phyloP scores from a whole-genome alignment of 176 grass and related monocot species.

The Avena atlantica region DNA sequence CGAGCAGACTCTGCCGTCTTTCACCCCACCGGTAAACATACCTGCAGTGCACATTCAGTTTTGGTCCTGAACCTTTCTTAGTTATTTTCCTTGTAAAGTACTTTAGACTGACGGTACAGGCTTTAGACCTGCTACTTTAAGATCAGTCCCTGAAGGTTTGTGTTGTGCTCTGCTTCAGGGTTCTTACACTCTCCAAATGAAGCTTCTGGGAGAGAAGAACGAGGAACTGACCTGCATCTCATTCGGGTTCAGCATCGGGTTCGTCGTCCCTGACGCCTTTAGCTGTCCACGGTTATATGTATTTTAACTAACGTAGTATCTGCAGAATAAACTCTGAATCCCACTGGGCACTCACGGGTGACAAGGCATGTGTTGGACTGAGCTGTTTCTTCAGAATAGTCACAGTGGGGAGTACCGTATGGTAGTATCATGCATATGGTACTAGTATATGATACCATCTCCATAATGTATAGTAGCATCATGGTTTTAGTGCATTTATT shows the following conservation, averaged over 20 bases:
- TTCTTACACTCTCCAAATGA: conserved; percentile 85
- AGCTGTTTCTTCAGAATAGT: too few species aligned
- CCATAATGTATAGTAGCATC: too few species aligned
- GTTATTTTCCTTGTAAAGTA: not conserved
- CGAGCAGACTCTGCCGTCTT: conserved; percentile 51
- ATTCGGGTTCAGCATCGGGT: conserved; percentile 77
- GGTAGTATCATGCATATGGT: too few species aligned
- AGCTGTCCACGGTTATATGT: not conserved
- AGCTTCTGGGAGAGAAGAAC: conserved; percentile 47
- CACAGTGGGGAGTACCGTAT: too few species aligned
- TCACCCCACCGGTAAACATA: conserved; percentile 65
- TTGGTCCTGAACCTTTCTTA: not conserved
- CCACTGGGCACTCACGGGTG: not conserved
- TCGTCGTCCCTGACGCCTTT: conserved; percentile 32
- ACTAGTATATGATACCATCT: too few species aligned
- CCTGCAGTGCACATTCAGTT: not conserved
- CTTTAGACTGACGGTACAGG: not conserved
- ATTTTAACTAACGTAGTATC: not conserved
- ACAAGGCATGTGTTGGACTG: not conserved
- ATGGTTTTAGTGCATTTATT: too few species aligned
- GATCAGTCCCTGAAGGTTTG: conserved; percentile 3
- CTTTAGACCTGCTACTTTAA: not conserved
- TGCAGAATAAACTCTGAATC: not conserved
- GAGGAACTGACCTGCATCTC: conserved; percentile 75
- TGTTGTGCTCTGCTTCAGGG: conserved; percentile 54